Percentiles rank a stretch among this genome's conserved stretches.
phyloP scores from a whole-genome alignment of 1,284 basidiomycete genomes.

The Ustilago crameri region DNA sequence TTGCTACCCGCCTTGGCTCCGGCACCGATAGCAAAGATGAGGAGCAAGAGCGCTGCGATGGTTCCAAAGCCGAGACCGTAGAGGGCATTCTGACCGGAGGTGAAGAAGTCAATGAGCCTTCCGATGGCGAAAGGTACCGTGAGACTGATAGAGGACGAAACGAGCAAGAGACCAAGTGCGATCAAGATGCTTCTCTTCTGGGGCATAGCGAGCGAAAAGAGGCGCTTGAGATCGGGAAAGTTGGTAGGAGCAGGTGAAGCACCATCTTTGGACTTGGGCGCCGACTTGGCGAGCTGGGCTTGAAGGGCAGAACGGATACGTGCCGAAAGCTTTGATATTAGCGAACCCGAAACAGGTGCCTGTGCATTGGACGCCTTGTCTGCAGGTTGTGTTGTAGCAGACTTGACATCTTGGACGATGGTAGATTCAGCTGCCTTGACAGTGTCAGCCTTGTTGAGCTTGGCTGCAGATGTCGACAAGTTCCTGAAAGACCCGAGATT shows the following conservation, averaged over 20 bases:
- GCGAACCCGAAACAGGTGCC: constrained; percentile 6
- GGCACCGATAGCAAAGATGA: constrained; percentile 87
- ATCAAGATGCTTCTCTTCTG: constrained; percentile 59
- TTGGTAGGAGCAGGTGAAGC: constrained; percentile 39
- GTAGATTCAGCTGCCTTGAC: constrained; percentile 4
- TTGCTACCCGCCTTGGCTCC: constrained; percentile 86
- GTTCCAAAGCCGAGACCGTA: constrained; percentile 77
- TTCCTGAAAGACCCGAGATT: background rate
- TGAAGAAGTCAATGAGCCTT: constrained; percentile 67
- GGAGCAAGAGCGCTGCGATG: constrained; percentile 80
- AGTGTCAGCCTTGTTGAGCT: constrained; percentile 14
- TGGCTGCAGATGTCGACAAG: constrained; percentile 9
- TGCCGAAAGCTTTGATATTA: constrained; percentile 20
- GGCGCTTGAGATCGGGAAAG: constrained; percentile 61
- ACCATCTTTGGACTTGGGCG: constrained; percentile 41
- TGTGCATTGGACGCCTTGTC: constrained; percentile 1
- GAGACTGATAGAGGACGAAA: constrained; percentile 78
- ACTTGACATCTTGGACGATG: background rate
- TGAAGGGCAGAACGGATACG: constrained; percentile 27
- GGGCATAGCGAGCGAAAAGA: constrained; percentile 63
- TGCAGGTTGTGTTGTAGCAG: background rate
- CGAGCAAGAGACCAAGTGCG: constrained; percentile 62
- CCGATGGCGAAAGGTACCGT: constrained; percentile 67
- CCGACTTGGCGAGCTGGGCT: constrained; percentile 41
- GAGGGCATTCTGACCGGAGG: constrained; percentile 44